These are phyloP conservation scores for Aegilops speltoides DNA, from an alignment of 176 grass and related monocot species.

Conservation along the genomic window DNA sequence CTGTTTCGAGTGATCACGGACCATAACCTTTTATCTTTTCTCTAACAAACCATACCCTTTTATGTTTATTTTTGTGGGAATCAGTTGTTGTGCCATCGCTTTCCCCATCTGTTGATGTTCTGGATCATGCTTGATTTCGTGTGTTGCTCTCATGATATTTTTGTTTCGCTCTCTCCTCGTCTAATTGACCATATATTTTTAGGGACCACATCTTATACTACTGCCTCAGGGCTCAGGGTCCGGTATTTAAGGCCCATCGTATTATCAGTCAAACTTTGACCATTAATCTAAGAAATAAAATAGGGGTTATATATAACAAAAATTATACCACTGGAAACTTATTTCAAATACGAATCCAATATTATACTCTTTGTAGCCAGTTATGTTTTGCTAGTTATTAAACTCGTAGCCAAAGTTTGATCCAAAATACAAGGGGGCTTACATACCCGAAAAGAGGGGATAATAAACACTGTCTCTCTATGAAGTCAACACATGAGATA, in stretches of 20 bases:
- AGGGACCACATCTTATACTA: slow-evolving; percentile 16
- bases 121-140: slow-evolving; percentile 23
- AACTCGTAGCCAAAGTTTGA: neutral
- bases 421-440: neutral
- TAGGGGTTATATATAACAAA: neutral
- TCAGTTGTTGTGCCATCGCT: slow-evolving; percentile 8
- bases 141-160: slow-evolving; percentile 28
- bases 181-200: slow-evolving; percentile 22
- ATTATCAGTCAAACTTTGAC: neutral
- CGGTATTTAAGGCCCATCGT: neutral
- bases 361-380: neutral
- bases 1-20: neutral
- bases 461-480: neutral
- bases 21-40: neutral
- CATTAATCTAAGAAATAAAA: neutral
- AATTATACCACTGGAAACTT: neutral
- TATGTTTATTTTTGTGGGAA: neutral
- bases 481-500: neutral
- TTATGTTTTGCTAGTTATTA: neutral
- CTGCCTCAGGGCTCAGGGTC: neutral
- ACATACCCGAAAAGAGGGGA: neutral
- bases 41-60: neutral
- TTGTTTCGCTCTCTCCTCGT: slow-evolving; percentile 14
- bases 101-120: slow-evolving; percentile 15
- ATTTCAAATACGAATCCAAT: neutral